Base-by-base conservation (phyloP, 2,329 filamentous ascomycete genomes). In the Pseudogymnoascus sp. region DNA sequence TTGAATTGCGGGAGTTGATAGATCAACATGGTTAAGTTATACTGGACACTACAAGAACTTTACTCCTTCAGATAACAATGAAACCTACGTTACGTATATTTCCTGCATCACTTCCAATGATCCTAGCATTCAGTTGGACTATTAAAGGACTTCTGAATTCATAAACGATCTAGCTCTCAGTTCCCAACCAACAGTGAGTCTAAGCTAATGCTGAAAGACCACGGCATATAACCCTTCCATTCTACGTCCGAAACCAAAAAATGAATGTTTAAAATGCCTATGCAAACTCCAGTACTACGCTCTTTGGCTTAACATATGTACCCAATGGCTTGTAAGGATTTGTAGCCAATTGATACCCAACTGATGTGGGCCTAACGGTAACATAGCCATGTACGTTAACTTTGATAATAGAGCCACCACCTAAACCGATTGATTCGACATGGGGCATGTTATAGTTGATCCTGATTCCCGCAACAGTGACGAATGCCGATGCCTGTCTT, bases 401-500 rank as follows among this genome's bases (percentile, higher is more conserved):
- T 2, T 73, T 69, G 1, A 79, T 72, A n/a, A 77, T 73, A 5
- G 75, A 78, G 0, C 83, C 82, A 1, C 83, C 82, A 4, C 82
- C 83, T 0, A 85, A 71, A 4, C 81, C 81, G 9, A 85, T 80
- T 0, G 77, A 81, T 4, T 80, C 72, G 0, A 85, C 74, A 68
- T 84, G 72, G 21, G 82, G 77, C 78, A 83, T 75, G 35, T 80
- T 75, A 63, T 84, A 85, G 6, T 82, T 83, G 57, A 81, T 83
- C 4, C 81, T 75, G 0, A 85, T 82, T 0, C 82, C 81, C 1
- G 77, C 81, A 2, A 86, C 73, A 61, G 82, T 78, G 8, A 80
- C 80, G 57, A 81, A 84, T 0, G 79, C 80, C 0, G 81, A 77
- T 2, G 83, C 81, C 66, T 84, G 81, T 10, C 82, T 77, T 0